Percentiles rank a stretch among this genome's conserved stretches.
Evolutionary conservation across 345 rosid species (phyloP).

Genomic region (Litchi chinensis): DNA sequence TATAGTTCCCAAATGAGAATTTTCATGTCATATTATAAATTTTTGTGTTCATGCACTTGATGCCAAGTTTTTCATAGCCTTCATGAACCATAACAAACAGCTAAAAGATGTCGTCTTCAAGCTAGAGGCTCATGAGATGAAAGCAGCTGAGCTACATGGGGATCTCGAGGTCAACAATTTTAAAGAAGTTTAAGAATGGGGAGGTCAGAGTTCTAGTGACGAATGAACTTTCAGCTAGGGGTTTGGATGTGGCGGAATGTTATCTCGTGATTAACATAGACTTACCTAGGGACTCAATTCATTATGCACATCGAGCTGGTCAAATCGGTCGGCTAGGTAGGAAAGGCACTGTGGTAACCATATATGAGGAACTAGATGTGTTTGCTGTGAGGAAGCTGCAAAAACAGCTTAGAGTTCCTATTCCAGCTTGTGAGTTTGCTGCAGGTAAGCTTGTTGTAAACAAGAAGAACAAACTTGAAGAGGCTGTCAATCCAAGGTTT

Average conservation of each 20-base stretch:
- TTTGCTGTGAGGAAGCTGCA: slow-evolving; percentile 87
- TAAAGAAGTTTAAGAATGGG: slow-evolving; percentile 89
- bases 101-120: slow-evolving; percentile 90
- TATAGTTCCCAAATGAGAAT: no score
- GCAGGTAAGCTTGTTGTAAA: slow-evolving; percentile 76
- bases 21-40: no score
- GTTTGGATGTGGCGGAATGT: slow-evolving; percentile 85
- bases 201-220: slow-evolving; percentile 77
- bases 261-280: slow-evolving; percentile 90
- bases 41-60: slow-evolving; percentile 79
- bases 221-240: slow-evolving; percentile 94
- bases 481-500: slow-evolving; percentile 8
- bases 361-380: slow-evolving; percentile 79
- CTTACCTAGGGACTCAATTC: slow-evolving; percentile 79
- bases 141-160: slow-evolving; percentile 83
- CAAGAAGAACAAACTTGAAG: slow-evolving; percentile 38
- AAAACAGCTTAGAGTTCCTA: slow-evolving; percentile 78
- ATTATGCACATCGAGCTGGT: slow-evolving; percentile 92
- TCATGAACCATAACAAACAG: slow-evolving; percentile 89
- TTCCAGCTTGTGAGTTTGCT: slow-evolving; percentile 71
- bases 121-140: slow-evolving; percentile 86
- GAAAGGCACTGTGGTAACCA: slow-evolving; percentile 79
- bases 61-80: slow-evolving; percentile 78
- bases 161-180: slow-evolving; percentile 84
- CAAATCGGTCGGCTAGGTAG: slow-evolving; percentile 87